Percentiles rank a stretch among this genome's conserved stretches.
These are phyloP conservation scores for Saccharomycopsis sp. DNA, from an alignment of 805 yeast species.

Conservation along the genomic window DNA sequence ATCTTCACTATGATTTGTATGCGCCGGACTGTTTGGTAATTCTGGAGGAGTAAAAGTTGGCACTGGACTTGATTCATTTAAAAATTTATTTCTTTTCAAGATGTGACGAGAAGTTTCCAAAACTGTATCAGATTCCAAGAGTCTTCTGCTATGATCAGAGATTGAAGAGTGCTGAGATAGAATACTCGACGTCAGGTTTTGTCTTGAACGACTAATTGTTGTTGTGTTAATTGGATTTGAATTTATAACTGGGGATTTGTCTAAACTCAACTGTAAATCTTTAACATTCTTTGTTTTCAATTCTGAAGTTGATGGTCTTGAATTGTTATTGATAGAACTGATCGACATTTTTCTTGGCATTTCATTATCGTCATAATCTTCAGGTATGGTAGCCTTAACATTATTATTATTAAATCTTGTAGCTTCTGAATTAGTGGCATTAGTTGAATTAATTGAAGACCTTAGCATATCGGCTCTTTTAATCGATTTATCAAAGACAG, in stretches of 20 bases:
- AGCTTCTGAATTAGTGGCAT: neutral
- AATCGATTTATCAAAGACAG: constrained; percentile 10
- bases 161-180: neutral
- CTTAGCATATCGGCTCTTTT: constrained; percentile 1
- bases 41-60: constrained; percentile 14
- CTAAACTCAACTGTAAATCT: too few relatives aligned
- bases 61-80: constrained; percentile 9
- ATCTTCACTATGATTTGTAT: constrained; percentile 13
- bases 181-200: constrained; percentile 3
- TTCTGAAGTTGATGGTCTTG: neutral
- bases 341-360: neutral
- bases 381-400: constrained; percentile 3
- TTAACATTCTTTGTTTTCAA: too few relatives aligned
- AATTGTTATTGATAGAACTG: neutral
- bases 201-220: constrained; percentile 1
- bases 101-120: constrained; percentile 1
- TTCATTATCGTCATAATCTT: neutral
- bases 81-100: constrained; percentile 8
- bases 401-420: neutral
- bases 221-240: neutral
- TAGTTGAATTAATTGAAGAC: constrained; percentile 8
- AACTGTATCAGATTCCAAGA: constrained; percentile 3
- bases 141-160: constrained; percentile 2
- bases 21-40: constrained; percentile 10
- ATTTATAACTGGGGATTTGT: too few relatives aligned